Evolutionary conservation across 805 yeast genomes (phyloP), one percentile per base, ranked within the genome.

Genomic region (Ogataea ganodermae): DNA sequence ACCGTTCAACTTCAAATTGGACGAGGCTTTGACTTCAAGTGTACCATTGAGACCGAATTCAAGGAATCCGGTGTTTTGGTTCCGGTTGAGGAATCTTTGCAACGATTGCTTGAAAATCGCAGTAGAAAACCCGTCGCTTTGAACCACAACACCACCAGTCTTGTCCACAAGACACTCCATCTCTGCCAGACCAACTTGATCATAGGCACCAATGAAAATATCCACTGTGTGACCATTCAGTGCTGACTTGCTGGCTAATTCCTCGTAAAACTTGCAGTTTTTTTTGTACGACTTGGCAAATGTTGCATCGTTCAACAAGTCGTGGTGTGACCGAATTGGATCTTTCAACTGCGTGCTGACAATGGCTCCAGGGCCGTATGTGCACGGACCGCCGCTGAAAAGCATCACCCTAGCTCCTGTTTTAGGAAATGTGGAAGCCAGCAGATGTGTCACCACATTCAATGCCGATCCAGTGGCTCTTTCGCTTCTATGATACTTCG

Each of bases 21-120:
- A 57, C 0, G 81, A 66, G 4, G 75, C 67, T 52, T 78, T 79
- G 17, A 81, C 71, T 60, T 83, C 88, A 37, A 83, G 66, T 2
- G 84, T 76, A 2, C 80, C 81, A 63, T 81, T 82, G 52, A 79
- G 66, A 0, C 83, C 89, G 73, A 80, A 71, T 26, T 73, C 73
- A 24, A 78, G 61, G 46, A 60, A 65, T 0, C 67, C 78, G 6
- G 64, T 59, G 6, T 46, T 21, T 13, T 55, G 57, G 24, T 67
- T 69, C 46, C 69, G 72, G 17, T 61, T 63, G 55, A 82, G 72
- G 51, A 81, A 75, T 57, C 78, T 74, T 44, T 75, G 71, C 46
- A 82, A 74, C 20, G 87, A 81, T 64, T 83, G 87, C 56, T 78
- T 80, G 69, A 83, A 83, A 51, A 83, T 83, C 1, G 88, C 78